These are phyloP conservation scores for Anthracocystis setariae DNA, from an alignment of 1,284 basidiomycete species.

Conservation along the genomic window DNA sequence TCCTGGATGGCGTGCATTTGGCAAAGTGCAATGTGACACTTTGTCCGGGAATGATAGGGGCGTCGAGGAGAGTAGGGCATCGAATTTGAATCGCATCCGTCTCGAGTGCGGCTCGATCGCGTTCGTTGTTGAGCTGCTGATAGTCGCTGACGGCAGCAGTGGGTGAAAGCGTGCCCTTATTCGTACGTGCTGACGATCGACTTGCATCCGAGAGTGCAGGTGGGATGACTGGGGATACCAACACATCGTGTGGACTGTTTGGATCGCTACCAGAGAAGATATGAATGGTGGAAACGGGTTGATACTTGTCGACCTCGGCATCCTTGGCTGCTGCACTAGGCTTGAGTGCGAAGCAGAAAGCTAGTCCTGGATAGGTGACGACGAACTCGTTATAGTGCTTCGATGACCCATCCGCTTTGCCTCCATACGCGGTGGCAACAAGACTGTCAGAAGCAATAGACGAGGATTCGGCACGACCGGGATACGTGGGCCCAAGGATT, in stretches of 20 bases:
- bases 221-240: constrained; percentile 15
- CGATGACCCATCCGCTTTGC: not conserved
- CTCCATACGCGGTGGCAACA: constrained; percentile 2
- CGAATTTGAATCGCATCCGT: constrained; percentile 38
- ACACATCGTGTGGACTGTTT: constrained; percentile 32
- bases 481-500: constrained; percentile 49
- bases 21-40: constrained; percentile 34
- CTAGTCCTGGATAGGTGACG: constrained; percentile 45
- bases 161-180: constrained; percentile 34
- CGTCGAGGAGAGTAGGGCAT: constrained; percentile 21
- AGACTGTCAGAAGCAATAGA: constrained; percentile 9
- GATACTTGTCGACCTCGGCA: constrained; percentile 37
- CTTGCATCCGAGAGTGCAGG: not conserved
- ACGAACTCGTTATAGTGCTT: constrained; percentile 27
- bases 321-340: constrained; percentile 12
- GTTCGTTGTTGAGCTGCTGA: constrained; percentile 27
- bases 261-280: constrained; percentile 40
- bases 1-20: constrained; percentile 5
- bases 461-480: constrained; percentile 24
- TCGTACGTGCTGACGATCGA: constrained; percentile 2
- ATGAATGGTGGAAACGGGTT: constrained; percentile 44
- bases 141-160: constrained; percentile 23
- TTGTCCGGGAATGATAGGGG: constrained; percentile 18
- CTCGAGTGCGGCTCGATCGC: constrained; percentile 40
- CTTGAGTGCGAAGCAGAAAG: constrained; percentile 39